A percentile compares a stretch with the other conserved stretches of the same genome.
Evolutionary conservation across 2,329 filamentous ascomycete genomes (phyloP).

Genomic region (Epichloe hybrida): DNA sequence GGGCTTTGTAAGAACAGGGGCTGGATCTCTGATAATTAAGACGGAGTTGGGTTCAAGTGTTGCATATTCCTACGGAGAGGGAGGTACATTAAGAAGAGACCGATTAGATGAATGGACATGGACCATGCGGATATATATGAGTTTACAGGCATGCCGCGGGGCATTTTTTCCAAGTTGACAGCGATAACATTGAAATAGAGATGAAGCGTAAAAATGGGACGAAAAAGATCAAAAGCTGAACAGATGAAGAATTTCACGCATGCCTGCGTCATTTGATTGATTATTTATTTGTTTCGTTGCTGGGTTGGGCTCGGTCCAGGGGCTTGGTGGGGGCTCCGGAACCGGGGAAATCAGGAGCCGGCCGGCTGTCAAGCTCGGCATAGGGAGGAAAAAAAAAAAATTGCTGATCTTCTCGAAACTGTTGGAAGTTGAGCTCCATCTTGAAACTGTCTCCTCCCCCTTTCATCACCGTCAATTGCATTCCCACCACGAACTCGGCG

Average conservation of each 20-base stretch:
- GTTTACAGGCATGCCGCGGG: constrained; percentile 1
- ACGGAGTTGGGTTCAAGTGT: background rate
- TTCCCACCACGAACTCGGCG: background rate
- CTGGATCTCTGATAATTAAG: background rate
- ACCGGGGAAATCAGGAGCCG: constrained; percentile 21
- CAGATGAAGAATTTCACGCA: too few relatives aligned
- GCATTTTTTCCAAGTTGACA: background rate
- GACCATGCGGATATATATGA: background rate
- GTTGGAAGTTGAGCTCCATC: constrained; percentile 23
- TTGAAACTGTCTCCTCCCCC: background rate
- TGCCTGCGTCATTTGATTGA: too few relatives aligned
- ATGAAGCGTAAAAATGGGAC: background rate
- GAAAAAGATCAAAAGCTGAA: background rate
- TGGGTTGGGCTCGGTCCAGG: background rate
- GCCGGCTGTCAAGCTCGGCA: constrained; percentile 7
- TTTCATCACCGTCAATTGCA: constrained; percentile 1
- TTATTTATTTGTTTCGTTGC: background rate
- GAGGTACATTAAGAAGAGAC: background rate
- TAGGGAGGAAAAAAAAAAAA: constrained; percentile 18
- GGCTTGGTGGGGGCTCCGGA: constrained; percentile 11
- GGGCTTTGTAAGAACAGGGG: background rate
- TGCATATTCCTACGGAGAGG: background rate
- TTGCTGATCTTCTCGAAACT: constrained; percentile 28
- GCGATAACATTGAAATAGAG: background rate
- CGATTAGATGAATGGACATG: background rate